Base-by-base conservation (phyloP, 202 grass and related monocot genomes). In the Thinopyrum obtusiflorum region DNA sequence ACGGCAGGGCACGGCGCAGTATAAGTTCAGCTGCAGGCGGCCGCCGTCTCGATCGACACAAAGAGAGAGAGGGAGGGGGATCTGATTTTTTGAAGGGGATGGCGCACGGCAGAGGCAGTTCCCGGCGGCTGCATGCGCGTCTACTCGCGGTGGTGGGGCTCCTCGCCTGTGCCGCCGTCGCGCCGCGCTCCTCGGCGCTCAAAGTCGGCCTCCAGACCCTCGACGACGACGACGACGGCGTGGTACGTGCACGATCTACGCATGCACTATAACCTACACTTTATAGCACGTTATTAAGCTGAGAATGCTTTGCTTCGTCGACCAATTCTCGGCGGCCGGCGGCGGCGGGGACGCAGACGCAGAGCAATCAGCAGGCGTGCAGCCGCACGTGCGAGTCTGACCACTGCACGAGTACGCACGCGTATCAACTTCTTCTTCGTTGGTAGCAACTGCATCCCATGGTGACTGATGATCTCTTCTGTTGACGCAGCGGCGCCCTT, bases 361-460 rank as follows among this genome's bases (percentile, higher is more conserved):
- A 99, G 93, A 94, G 81, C 89, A 91, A 97, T 83, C 88, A 97
- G 87, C 88, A 91, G 89, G 71, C 47, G 80, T 99, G 97, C 88
- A 99, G 97, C 90, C 88, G 90, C 4, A 94, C 80, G 47, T 99
- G 97, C 90, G 93, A 94, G 83, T 99, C 97, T 15, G 90, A 95
- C 55, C 92, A 97, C 83, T 99, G 97, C 92, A 92, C 92, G 61
- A 88, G 97, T 99, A 74, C 65, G 81, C 44, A 46, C 14, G 17
- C 9, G 53, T 9, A n/a, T 24, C n/a, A 24, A 0, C 63, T 31
- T 65, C 27, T 24, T 49, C 61, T 26, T 18, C 35, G 59, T 12
- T 71, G 4, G 28, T 9, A 13, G 9, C 0, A 20, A 14, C 42
- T 26, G 20, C 13, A 27, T 23, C 33, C 33, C 33, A 36, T 10